Evolutionary conservation across 1,139 yeast genomes (phyloP).

Genomic region (Saccharomyces uvarum): DNA sequence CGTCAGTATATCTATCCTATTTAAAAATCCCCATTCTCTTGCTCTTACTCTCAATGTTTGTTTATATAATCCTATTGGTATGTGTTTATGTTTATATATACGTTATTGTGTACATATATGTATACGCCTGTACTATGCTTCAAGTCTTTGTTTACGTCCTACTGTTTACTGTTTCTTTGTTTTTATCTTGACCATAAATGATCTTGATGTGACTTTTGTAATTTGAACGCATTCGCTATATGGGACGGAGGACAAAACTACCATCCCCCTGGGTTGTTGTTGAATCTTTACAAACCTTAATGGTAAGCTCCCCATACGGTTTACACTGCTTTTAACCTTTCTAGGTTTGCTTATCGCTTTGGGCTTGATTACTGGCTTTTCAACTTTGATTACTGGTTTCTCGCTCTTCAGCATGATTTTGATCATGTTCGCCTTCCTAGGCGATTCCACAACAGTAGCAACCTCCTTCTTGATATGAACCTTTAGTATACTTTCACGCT

Average conservation of each 20-base stretch:
- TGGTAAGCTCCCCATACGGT: slow-evolving; percentile 29
- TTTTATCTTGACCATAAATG: slow-evolving; percentile 25
- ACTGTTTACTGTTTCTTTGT: background rate
- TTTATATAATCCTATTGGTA: background rate
- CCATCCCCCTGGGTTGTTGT: slow-evolving; percentile 15
- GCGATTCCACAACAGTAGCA: slow-evolving; percentile 6
- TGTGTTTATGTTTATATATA: slow-evolving; percentile 5
- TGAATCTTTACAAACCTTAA: slow-evolving; percentile 27
- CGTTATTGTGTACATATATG: background rate
- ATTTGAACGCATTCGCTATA: slow-evolving; percentile 24
- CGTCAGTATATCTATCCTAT: background rate
- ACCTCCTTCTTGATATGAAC: slow-evolving; percentile 20
- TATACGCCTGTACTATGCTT: background rate
- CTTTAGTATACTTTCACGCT: slow-evolving; percentile 34
- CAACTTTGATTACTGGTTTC: background rate
- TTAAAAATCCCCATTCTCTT: background rate
- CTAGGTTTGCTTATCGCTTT: slow-evolving; percentile 6
- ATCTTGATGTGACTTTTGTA: slow-evolving; percentile 23
- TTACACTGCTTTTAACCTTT: slow-evolving; percentile 13
- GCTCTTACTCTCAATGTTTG: background rate
- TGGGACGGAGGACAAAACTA: slow-evolving; percentile 27
- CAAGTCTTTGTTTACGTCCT: background rate
- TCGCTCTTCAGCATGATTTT: slow-evolving; percentile 4
- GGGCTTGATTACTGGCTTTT: slow-evolving; percentile 4
- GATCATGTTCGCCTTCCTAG: slow-evolving; percentile 13